Evolutionary conservation across 2,329 filamentous ascomycete genomes (phyloP).

Genomic region (Teratosphaeria destructans): DNA sequence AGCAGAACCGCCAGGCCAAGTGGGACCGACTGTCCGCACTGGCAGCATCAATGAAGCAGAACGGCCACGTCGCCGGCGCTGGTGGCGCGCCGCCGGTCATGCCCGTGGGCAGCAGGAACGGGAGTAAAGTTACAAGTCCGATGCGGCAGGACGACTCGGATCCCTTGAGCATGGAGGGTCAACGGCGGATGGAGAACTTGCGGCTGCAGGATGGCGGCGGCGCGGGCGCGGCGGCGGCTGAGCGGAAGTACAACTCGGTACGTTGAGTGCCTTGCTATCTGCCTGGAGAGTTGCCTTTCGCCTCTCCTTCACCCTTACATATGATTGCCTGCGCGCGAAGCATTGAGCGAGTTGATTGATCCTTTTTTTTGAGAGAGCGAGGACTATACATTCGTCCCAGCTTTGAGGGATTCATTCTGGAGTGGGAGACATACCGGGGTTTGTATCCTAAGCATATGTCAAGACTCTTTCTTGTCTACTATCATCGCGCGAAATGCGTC

Average conservation of each 20-base stretch:
- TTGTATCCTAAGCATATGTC: slow-evolving; percentile 1
- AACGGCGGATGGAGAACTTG: slow-evolving; percentile 73
- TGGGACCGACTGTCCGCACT: slow-evolving; percentile 81
- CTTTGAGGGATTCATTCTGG: neutral
- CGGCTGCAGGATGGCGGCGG: slow-evolving; percentile 76
- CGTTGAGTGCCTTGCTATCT: slow-evolving; percentile 18
- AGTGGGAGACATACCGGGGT: neutral
- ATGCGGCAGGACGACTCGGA: slow-evolving; percentile 62
- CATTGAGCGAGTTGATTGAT: neutral
- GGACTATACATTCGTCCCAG: neutral
- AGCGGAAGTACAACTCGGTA: slow-evolving; percentile 27
- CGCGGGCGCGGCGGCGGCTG: slow-evolving; percentile 6
- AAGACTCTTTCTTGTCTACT: neutral
- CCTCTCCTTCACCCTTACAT: neutral
- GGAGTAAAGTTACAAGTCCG: slow-evolving; percentile 14
- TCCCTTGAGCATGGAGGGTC: slow-evolving; percentile 50
- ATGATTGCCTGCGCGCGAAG: neutral
- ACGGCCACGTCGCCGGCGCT: slow-evolving; percentile 18
- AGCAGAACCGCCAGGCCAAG: slow-evolving; percentile 70
- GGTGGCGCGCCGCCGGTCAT: slow-evolving; percentile 7
- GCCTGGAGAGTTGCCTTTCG: neutral
- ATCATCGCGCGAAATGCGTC: neutral
- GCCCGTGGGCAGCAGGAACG: slow-evolving; percentile 19
- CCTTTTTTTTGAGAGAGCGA: neutral
- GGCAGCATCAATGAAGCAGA: slow-evolving; percentile 44